These are phyloP conservation scores for Fomitiporia mediterranea DNA, from an alignment of 1,284 basidiomycete species.

Conservation along the genomic window DNA sequence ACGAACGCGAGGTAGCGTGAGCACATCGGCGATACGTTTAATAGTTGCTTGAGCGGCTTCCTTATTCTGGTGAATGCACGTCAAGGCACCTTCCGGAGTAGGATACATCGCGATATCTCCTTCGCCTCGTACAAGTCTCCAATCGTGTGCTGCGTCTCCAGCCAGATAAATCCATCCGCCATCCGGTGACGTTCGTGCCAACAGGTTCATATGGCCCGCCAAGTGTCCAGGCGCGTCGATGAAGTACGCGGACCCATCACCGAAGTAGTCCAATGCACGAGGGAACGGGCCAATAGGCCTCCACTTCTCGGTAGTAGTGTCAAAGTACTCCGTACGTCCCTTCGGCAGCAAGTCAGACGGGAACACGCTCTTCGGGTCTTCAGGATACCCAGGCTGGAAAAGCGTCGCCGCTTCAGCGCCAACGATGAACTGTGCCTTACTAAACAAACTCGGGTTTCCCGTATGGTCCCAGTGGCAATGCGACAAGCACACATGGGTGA, in stretches of 20 bases:
- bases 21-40: slow-evolving; percentile 36
- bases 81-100: slow-evolving; percentile 19
- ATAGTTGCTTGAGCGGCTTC: slow-evolving; percentile 40
- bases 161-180: slow-evolving; percentile 56
- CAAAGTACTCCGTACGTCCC: slow-evolving; percentile 39
- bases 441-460: slow-evolving; percentile 43
- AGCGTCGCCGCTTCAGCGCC: slow-evolving; percentile 34
- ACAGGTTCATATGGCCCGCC: slow-evolving; percentile 47
- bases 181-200: slow-evolving; percentile 50
- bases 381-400: slow-evolving; percentile 38
- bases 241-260: slow-evolving; percentile 53
- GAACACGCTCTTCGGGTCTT: slow-evolving; percentile 33
- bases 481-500: slow-evolving; percentile 43
- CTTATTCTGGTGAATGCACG: slow-evolving; percentile 43
- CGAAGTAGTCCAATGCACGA: slow-evolving; percentile 47
- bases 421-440: slow-evolving; percentile 43
- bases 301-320: slow-evolving; percentile 29
- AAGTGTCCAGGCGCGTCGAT: slow-evolving; percentile 54
- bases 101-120: slow-evolving; percentile 34
- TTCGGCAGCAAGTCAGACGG: slow-evolving; percentile 37
- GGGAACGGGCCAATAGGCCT: slow-evolving; percentile 45
- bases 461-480: slow-evolving; percentile 46
- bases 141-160: slow-evolving; percentile 53
- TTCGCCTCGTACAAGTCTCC: slow-evolving; percentile 45
- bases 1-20: slow-evolving; percentile 36